A percentile compares a stretch with the other conserved stretches of the same genome.
Conservation (phyloP, 2,329 filamentous ascomycete genomes). For the Coniella lustricola region DNA sequence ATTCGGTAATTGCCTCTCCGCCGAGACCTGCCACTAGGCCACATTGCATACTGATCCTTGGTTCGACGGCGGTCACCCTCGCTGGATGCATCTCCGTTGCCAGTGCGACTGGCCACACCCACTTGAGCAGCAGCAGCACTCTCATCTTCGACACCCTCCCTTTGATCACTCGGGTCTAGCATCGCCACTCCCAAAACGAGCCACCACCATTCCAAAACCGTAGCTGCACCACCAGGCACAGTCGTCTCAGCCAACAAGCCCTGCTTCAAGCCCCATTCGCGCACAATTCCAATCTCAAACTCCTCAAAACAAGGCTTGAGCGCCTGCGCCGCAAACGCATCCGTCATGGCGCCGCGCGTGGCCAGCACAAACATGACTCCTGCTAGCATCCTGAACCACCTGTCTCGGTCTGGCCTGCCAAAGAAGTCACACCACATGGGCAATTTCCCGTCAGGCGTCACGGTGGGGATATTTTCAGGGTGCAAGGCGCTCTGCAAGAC, state of each 20-base stretch:
- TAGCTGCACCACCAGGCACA: constrained; percentile 21
- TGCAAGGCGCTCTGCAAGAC: constrained; percentile 21
- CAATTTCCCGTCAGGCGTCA: constrained; percentile 41
- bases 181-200: constrained; percentile 38
- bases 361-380: constrained; percentile 57
- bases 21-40: background rate
- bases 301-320: constrained; percentile 53
- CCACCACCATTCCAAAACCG: constrained; percentile 62
- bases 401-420: constrained; percentile 46
- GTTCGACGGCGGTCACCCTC: no score
- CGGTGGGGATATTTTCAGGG: constrained; percentile 32
- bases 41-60: background rate
- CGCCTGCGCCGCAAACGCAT: constrained; percentile 44
- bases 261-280: constrained; percentile 50
- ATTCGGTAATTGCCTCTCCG: no score
- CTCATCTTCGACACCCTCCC: background rate
- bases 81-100: constrained; percentile 48
- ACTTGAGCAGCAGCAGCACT: no score
- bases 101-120: constrained; percentile 17
- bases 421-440: constrained; percentile 71
- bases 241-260: constrained; percentile 42
- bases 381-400: constrained; percentile 59
- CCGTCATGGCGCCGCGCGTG: constrained; percentile 51
- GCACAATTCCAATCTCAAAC: constrained; percentile 54
- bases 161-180: background rate